A percentile compares a stretch with the other conserved stretches of the same genome.
phyloP scores from a whole-genome alignment of 2,329 filamentous ascomycete species.

The Ophiostoma montium region DNA sequence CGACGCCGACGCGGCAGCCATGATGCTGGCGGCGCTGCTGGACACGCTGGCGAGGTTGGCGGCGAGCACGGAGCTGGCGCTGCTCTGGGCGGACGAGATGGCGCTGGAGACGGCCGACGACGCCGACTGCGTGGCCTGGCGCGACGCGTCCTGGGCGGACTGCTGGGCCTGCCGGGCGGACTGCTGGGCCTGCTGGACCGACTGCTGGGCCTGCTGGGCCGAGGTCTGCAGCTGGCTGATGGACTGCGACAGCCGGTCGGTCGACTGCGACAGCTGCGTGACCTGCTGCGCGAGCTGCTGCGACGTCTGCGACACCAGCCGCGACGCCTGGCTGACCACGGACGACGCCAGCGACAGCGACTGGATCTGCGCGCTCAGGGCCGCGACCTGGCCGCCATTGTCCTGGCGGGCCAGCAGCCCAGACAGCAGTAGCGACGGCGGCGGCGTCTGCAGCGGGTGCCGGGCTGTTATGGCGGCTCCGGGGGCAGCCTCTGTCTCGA shows the following conservation, averaged over 20 bases:
- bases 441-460: slow-evolving; percentile 13
- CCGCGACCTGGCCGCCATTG: slow-evolving; percentile 15
- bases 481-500: neutral
- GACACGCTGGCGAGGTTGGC: slow-evolving; percentile 17
- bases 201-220: slow-evolving; percentile 15
- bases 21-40: slow-evolving; percentile 16
- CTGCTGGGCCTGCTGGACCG: slow-evolving; percentile 13
- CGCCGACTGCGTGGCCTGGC: slow-evolving; percentile 17
- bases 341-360: slow-evolving; percentile 19
- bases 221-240: slow-evolving; percentile 15
- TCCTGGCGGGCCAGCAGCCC: slow-evolving; percentile 12
- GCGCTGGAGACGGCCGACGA: slow-evolving; percentile 16
- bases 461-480: neutral
- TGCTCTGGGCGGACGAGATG: slow-evolving; percentile 14
- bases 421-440: slow-evolving; percentile 8
- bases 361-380: slow-evolving; percentile 18
- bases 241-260: slow-evolving; percentile 19
- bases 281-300: slow-evolving; percentile 20
- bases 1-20: slow-evolving; percentile 12
- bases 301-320: slow-evolving; percentile 19
- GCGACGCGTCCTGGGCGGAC: slow-evolving; percentile 12
- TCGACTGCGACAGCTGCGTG: slow-evolving; percentile 19
- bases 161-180: slow-evolving; percentile 13
- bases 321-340: slow-evolving; percentile 17
- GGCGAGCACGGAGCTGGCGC: slow-evolving; percentile 17